Base-by-base conservation (phyloP, 768 basidiomycete species). In the Daedaleopsis nitida region DNA sequence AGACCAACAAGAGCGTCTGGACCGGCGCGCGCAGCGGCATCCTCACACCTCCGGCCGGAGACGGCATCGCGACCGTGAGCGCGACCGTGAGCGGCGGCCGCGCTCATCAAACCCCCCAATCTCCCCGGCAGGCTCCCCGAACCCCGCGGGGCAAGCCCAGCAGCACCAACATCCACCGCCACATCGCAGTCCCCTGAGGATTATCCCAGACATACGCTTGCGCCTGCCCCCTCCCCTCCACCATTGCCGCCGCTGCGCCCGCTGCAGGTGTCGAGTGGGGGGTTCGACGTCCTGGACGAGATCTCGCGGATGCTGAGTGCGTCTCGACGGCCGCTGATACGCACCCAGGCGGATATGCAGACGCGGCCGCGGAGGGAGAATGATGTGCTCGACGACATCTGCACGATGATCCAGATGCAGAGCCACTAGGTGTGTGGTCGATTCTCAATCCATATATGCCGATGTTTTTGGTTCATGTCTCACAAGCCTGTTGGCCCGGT, bases 371-470 rank as follows among this genome's bases (percentile, higher is more conserved):
- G 24, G 39, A 19, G 47, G 9, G 45, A 45, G 37, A 57, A 62
- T 38, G 61, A 62, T 47, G 61, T 62, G n/a, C 35, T 62, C 37
- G 56, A 58, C 11, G 52, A 58, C 21, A 62, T 62, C n/a, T 47
- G 45, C 13, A 11, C 16, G n/a, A 62, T 62, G 61, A 44, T 62
- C 27, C 23, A 48, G 43, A 42, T n/a, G 61, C 50, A 39, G 55
- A 24, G 23, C 16, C 37, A 24, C 7, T 27, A n/a, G 21, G 27
- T 34, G 17, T 39, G 19, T 14, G 44, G 39, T 3, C 39, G 17
- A 42, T 32, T 7, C 27, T 7, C 7, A 11, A 10, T 42, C 5
- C 39, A 42, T 42, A 12, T 3, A 32, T 7, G 3, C 27, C 27
- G 27, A 32, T 32, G 7, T 32, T 32, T 32, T 32, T 7, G n/a